Evolutionary conservation across 768 basidiomycete genomes (phyloP), one percentile per base, ranked within the genome.

Genomic region (Russula compacta): DNA sequence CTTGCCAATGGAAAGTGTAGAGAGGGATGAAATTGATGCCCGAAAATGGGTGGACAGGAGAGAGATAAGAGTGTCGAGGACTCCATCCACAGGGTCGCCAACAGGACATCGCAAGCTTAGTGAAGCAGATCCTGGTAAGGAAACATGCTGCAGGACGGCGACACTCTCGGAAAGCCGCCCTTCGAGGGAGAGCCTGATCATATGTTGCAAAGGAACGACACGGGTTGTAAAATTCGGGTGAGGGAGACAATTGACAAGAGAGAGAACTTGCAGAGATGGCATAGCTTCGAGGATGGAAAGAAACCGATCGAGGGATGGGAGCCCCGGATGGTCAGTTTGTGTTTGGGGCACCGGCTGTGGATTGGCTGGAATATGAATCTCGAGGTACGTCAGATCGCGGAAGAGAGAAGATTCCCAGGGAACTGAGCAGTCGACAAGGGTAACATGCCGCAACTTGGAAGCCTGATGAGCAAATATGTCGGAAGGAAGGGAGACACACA

Each of bases 231-330:
- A 14, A 11, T 17, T 44, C 17, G 51, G 42, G 17, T 6, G 50
- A 36, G 35, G 58, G 10, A 59, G 58, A 19, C 57, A 42, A n/a
- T 51, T 43, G n/a, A 4, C 38, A n/a, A 59, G 58, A 35, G n/a
- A 14, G 24, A 57, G 56, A 24, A 32, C 35, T 35, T 49, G 44
- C 21, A 49, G 21, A n/a, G 36, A 17, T 29, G 56, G 46, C 47
- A 49, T 57, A 3, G 36, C 17, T 29, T 36, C 38, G 17, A 57
- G 56, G 15, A 57, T 57, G 56, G 47, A 48, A 50, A 57, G 36
- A 9, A 58, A 29, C n/a, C 19, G 32, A 29, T 48, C 56, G 36
- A 58, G 48, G 4, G 47, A 32, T 9, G 56, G 56, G 9, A 32
- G 1, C 21, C 24, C 38, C 24, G 21, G 35, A 15, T 9, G 17